Conservation (phyloP, 257 asterid genomes). For the Jasminum sambac region DNA sequence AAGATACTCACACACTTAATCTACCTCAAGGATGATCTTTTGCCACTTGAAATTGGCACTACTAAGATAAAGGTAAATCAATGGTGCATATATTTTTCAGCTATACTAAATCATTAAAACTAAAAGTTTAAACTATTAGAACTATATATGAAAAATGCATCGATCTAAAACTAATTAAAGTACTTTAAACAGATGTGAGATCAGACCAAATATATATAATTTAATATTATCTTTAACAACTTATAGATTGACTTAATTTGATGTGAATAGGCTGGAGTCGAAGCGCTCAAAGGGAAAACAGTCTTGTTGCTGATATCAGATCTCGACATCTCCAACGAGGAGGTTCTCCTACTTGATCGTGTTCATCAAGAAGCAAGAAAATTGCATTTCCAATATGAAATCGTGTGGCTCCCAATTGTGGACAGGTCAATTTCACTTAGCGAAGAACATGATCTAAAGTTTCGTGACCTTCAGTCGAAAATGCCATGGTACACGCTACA, state of each 20-base stretch:
- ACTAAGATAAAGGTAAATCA: conserved; percentile 46
- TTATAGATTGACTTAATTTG: neutral
- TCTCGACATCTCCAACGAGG: conserved; percentile 57
- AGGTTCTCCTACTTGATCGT: conserved; percentile 46
- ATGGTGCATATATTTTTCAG: neutral
- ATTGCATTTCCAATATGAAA: conserved; percentile 55
- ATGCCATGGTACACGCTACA: conserved; percentile 86
- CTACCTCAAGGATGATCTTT: conserved; percentile 50
- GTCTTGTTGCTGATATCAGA: conserved; percentile 71
- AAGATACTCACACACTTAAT: conserved; percentile 52
- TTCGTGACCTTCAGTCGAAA: conserved; percentile 42
- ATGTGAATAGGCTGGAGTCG: conserved; percentile 46
- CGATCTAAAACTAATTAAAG: too few relatives aligned
- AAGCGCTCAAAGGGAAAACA: conserved; percentile 61
- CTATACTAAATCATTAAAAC: neutral
- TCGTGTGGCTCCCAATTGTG: conserved; percentile 76
- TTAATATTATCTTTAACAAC: too few relatives aligned
- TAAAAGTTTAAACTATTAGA: too few relatives aligned
- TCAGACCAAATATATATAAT: too few relatives aligned
- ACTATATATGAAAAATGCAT: too few relatives aligned
- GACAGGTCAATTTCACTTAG: conserved; percentile 37
- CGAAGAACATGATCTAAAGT: conserved; percentile 38
- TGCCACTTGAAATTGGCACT: conserved; percentile 56
- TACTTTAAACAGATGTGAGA: too few relatives aligned
- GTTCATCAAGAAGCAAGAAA: conserved; percentile 48